These are phyloP conservation scores for Boletus mariae DNA, from an alignment of 1,284 basidiomycete genomes.

Conservation along the genomic window DNA sequence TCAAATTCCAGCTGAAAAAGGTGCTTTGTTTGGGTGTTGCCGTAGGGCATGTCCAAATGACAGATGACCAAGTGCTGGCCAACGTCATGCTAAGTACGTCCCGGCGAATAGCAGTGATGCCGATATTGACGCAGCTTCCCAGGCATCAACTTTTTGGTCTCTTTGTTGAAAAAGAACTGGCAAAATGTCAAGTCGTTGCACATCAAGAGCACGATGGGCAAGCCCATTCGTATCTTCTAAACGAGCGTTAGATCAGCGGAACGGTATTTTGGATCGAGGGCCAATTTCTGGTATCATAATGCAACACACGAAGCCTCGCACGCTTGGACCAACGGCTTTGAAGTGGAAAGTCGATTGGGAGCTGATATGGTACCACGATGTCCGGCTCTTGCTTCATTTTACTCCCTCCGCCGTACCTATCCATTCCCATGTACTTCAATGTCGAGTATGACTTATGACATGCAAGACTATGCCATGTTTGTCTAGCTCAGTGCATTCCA, in stretches of 20 bases:
- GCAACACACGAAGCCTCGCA: slow-evolving; percentile 88
- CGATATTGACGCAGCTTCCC: slow-evolving; percentile 8
- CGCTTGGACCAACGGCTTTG: slow-evolving; percentile 85
- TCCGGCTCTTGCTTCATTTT: slow-evolving; percentile 16
- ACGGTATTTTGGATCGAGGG: slow-evolving; percentile 16
- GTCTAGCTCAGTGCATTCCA: slow-evolving; percentile 1
- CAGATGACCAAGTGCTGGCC: slow-evolving; percentile 92
- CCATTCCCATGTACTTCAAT: slow-evolving; percentile 23
- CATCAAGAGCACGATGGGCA: slow-evolving; percentile 99
- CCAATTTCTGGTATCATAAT: slow-evolving; percentile 47
- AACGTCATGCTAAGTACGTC: slow-evolving; percentile 94
- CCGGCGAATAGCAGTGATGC: not conserved
- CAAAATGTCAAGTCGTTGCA: slow-evolving; percentile 99
- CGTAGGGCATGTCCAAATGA: slow-evolving; percentile 97
- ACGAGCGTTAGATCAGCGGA: slow-evolving; percentile 8
- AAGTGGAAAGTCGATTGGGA: slow-evolving; percentile 76
- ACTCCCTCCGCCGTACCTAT: slow-evolving; percentile 7
- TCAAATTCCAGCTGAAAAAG: slow-evolving; percentile 99
- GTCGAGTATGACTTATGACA: slow-evolving; percentile 17
- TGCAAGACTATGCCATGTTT: slow-evolving; percentile 8
- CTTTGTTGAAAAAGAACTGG: slow-evolving; percentile 99
- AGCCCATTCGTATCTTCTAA: slow-evolving; percentile 92
- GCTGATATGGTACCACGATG: slow-evolving; percentile 51
- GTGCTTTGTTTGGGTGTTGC: slow-evolving; percentile 99
- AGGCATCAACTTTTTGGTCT: slow-evolving; percentile 99